Evolutionary conservation across 306 rosid species (phyloP).

Genomic region (Vigna radiata): DNA sequence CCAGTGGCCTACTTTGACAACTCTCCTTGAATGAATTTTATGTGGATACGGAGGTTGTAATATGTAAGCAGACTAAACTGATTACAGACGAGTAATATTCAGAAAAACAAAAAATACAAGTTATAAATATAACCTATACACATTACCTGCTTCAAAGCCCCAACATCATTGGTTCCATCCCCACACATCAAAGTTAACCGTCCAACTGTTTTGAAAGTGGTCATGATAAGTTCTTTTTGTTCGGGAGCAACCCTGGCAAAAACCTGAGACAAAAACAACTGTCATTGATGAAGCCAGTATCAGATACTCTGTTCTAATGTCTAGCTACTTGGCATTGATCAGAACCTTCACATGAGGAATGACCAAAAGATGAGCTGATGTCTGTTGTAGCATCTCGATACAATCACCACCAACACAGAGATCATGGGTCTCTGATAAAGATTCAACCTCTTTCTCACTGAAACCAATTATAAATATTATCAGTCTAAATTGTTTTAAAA

Average conservation of each 20-base stretch:
- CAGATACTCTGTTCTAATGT: slow-evolving; percentile 29
- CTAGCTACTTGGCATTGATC: slow-evolving; percentile 23
- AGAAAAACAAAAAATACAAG: not conserved
- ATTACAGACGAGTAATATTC: slow-evolving; percentile 40
- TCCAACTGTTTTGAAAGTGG: slow-evolving; percentile 94
- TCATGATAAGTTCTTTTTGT: slow-evolving; percentile 97
- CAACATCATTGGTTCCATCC: slow-evolving; percentile 98
- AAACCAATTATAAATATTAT: slow-evolving; percentile 39
- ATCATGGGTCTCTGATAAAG: slow-evolving; percentile 85
- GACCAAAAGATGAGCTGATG: slow-evolving; percentile 72
- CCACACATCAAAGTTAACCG: slow-evolving; percentile 97
- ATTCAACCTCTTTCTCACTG: slow-evolving; percentile 83
- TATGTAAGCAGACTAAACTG: slow-evolving; percentile 13
- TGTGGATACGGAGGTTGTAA: slow-evolving; percentile 6
- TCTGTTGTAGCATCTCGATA: slow-evolving; percentile 88
- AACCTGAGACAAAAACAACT: slow-evolving; percentile 62
- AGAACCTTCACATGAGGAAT: slow-evolving; percentile 89
- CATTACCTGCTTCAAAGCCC: slow-evolving; percentile 96
- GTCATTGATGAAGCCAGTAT: slow-evolving; percentile 42
- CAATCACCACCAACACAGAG: slow-evolving; percentile 98
- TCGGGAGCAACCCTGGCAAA: slow-evolving; percentile 99
- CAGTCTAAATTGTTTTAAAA: slow-evolving; percentile 8
- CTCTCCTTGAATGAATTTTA: slow-evolving; percentile 7
- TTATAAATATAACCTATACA: slow-evolving; percentile 22
- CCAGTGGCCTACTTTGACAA: not conserved